phyloP scores from a whole-genome alignment of 1,139 yeast genomes.

The Debaryomyces nepalensis region DNA sequence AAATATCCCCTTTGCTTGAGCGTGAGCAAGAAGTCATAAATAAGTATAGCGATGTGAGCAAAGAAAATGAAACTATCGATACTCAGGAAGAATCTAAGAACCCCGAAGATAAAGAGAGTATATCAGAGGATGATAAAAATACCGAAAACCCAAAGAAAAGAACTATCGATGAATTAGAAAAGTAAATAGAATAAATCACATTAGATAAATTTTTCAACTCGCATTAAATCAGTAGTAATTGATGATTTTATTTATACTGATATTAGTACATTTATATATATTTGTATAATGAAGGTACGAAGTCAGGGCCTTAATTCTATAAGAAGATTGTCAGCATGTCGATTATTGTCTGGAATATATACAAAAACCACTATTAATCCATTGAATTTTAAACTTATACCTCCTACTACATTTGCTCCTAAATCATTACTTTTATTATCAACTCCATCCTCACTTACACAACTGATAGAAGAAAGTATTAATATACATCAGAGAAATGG shows the following conservation, averaged over 20 bases:
- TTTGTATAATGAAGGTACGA: not conserved
- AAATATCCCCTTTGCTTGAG: slow-evolving; percentile 22
- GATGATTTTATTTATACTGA: too few species aligned
- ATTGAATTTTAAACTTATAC: slow-evolving; percentile 14
- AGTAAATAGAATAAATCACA: slow-evolving; percentile 10
- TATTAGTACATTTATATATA: not conserved
- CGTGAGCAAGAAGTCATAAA: slow-evolving; percentile 17
- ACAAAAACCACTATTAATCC: slow-evolving; percentile 29
- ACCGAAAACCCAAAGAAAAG: slow-evolving; percentile 25
- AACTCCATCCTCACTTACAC: slow-evolving; percentile 48
- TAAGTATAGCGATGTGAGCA: slow-evolving; percentile 8
- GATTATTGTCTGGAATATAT: not conserved
- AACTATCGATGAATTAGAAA: slow-evolving; percentile 32
- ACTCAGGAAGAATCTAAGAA: slow-evolving; percentile 7
- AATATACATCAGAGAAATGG: slow-evolving; percentile 29
- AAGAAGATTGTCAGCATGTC: slow-evolving; percentile 1
- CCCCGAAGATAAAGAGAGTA: slow-evolving; percentile 8
- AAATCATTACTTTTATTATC: slow-evolving; percentile 39
- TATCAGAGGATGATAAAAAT: slow-evolving; percentile 15
- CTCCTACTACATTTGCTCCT: slow-evolving; percentile 24
- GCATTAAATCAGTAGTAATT: not conserved
- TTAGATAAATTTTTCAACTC: not conserved
- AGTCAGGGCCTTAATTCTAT: not conserved
- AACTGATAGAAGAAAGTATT: slow-evolving; percentile 38
- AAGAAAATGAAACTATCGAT: slow-evolving; percentile 15